These are phyloP conservation scores for Phytophthora syringae DNA, from an alignment of 352 stramenopile genomes.

Conservation along the genomic window DNA sequence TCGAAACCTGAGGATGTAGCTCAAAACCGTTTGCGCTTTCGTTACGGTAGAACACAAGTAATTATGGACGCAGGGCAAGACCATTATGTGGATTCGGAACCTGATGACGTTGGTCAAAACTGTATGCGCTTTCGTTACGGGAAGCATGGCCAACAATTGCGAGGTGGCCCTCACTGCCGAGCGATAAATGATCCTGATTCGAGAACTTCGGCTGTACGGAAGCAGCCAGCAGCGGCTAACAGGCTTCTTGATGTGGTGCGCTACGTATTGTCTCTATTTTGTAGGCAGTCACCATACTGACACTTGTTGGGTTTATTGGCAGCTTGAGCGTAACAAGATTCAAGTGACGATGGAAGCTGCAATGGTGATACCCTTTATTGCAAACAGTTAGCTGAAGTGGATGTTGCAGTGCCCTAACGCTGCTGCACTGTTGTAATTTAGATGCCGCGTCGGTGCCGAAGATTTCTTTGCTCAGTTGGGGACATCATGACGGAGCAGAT, in stretches of 20 bases:
- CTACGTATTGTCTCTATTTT: background rate
- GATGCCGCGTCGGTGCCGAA: conserved; percentile 66
- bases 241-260: conserved; percentile 30
- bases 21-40: conserved; percentile 17
- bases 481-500: conserved; percentile 80
- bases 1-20: conserved; percentile 13
- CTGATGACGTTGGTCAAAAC: conserved; percentile 11
- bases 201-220: conserved; percentile 5
- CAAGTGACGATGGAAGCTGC: conserved; percentile 32
- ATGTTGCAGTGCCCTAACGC: conserved; percentile 8
- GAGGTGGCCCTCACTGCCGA: background rate
- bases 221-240: conserved; percentile 11
- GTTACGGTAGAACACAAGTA: background rate
- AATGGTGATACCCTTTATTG: conserved; percentile 23
- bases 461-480: conserved; percentile 73
- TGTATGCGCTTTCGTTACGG: conserved; percentile 16
- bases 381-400: background rate
- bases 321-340: conserved; percentile 36
- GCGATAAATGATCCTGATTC: conserved; percentile 6
- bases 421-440: conserved; percentile 17
- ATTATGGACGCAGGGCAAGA: conserved; percentile 1
- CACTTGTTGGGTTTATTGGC: conserved; percentile 5
- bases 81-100: conserved; percentile 5
- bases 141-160: conserved; percentile 4
- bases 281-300: conserved; percentile 1